Evolutionary conservation across 1,139 yeast species (phyloP).

Genomic region (Hyphopichia burtonii): DNA sequence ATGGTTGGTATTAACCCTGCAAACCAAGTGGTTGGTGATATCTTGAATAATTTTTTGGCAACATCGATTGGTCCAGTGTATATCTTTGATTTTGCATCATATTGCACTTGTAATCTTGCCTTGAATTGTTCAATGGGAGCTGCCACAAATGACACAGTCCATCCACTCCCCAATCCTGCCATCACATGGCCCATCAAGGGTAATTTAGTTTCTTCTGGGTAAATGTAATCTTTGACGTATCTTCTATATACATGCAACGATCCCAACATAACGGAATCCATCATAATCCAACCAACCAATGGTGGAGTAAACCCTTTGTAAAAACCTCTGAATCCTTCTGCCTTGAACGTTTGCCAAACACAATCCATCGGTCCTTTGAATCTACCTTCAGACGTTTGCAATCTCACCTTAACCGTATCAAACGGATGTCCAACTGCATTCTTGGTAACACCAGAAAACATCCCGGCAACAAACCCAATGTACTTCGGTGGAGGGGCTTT

Average conservation of each 20-base stretch:
- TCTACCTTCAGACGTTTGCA: slow-evolving; percentile 74
- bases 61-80: slow-evolving; percentile 84
- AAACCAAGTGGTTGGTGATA: slow-evolving; percentile 69
- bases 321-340: slow-evolving; percentile 76
- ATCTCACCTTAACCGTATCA: slow-evolving; percentile 83
- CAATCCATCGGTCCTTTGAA: slow-evolving; percentile 86
- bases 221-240: slow-evolving; percentile 61
- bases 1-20: slow-evolving; percentile 83
- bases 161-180: slow-evolving; percentile 82
- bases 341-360: slow-evolving; percentile 63
- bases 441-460: slow-evolving; percentile 82
- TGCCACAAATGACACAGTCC: slow-evolving; percentile 91
- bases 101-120: slow-evolving; percentile 86
- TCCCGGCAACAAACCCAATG: slow-evolving; percentile 84
- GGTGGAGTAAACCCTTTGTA: slow-evolving; percentile 94
- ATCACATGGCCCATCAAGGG: slow-evolving; percentile 74
- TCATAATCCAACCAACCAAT: slow-evolving; percentile 85
- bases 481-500: slow-evolving; percentile 49
- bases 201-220: slow-evolving; percentile 54
- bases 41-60: slow-evolving; percentile 48
- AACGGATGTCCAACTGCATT: slow-evolving; percentile 93
- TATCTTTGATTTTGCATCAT: slow-evolving; percentile 67
- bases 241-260: slow-evolving; percentile 76
- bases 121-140: slow-evolving; percentile 91
- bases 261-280: slow-evolving; percentile 90